Base-by-base conservation (phyloP, 2,329 filamentous ascomycete genomes). In the Zymoseptoria brevis region DNA sequence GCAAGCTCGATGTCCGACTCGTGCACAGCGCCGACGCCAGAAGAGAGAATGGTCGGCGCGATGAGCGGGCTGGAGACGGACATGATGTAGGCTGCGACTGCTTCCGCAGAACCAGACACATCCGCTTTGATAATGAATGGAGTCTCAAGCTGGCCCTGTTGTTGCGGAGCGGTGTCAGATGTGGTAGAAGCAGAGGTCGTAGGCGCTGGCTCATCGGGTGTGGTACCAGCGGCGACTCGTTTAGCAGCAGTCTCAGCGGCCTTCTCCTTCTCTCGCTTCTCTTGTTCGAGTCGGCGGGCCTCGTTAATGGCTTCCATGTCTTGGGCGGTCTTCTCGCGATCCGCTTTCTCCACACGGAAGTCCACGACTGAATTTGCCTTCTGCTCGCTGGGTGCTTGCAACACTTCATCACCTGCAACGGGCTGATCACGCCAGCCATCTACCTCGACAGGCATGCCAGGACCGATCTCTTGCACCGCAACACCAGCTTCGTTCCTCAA, bases 351-450 rank as follows among this genome's bases (percentile, higher is more conserved):
- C 35, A 83, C 74, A 8, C 94, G 87, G 68, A 92, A 90, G 1
- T 87, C 83, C 1, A 93, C 81, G 0, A 94, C 93, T 1, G 80
- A 82, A 68, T 89, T 89, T 41, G 91, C 94, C 62, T 83, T 87
- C 60, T 85, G 82, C 75, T 97, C 92, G 65, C 86, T 85, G 0
- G 83, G 79, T 0, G 92, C 90, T 75, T 97, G 89, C 0, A 99
- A 79, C 8, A 96, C 87, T 76, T 90, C 85, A 68, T 95, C 89
- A 54, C 95, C 95, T 1, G 94, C 93, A 22, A 83, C 81, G 0
- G 94, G 93, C 64, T 90, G 87, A 41, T 90, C 88, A 67, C 87
- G 86, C 94, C 94, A 99, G n/a, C 94, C 94, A 62, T 96, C 85
- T 19, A 99, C 84, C 74, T 97, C 90, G 2, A 96, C 89, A 0